Base-by-base conservation (phyloP, 352 stramenopile species). In the Globisporangium solare region DNA sequence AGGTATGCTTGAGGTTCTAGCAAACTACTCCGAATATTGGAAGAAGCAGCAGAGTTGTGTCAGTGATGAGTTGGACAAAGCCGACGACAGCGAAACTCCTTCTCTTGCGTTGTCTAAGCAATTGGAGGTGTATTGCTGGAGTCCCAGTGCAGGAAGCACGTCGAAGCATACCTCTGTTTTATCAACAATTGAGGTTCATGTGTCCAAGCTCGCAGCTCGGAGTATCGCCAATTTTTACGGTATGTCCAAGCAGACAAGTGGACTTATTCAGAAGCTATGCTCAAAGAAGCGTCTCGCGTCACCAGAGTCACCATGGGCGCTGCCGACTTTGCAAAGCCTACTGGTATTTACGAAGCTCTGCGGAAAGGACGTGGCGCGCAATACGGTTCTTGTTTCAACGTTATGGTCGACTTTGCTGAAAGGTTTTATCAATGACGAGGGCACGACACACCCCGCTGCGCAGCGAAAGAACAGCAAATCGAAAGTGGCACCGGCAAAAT, bases 321-420 rank as follows among this genome's bases (percentile, higher is more conserved):
- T 76, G 11, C 68, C 77, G 22, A 69, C 61, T 7, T 63, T 92
- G 20, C 72, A 88, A 46, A 89, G 79, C 49, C 63, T 93, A 1
- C 54, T 77, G 57, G 68, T 89, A 13, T 81, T 93, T 12, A 51
- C 71, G 7, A 93, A 91, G 64, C 71, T 64, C 11, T 88, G 73
- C 47, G 65, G 61, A 13, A 32, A 65, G 14, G 18, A 64, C 5
- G 66, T 83, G 22, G 56, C 53, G 10, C 21, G 52, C 17, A 59
- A 80, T 21, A 42, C 51, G 14, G 8, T 60, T 10, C 61, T 73
- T 2, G 58, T 76, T n/a, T 56, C 52, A 11, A 67, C 58, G 10
- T 22, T 88, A 7, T 90, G 83, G 80, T 41, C 65, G 14, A 60
- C 64, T 11, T 48, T 92, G n/a, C 20, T 76, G 3, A 64, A 83